Conservation (phyloP, 805 yeast genomes). For the Millerozyma miso region DNA sequence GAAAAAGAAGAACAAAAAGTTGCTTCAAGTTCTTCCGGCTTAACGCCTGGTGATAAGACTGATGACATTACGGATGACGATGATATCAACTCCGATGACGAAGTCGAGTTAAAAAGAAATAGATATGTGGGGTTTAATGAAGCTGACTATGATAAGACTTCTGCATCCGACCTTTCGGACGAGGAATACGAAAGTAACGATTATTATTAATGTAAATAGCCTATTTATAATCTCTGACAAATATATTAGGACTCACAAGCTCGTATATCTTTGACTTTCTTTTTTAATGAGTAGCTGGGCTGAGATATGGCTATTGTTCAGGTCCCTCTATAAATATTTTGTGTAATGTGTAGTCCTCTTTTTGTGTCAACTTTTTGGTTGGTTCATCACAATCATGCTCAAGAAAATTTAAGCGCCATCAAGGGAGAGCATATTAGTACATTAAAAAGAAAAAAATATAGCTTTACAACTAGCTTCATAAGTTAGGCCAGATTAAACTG, state of each 20-base stretch:
- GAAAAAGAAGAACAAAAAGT: slow-evolving; percentile 44
- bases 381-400: neutral
- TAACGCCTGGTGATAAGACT: slow-evolving; percentile 6
- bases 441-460: neutral
- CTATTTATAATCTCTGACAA: neutral
- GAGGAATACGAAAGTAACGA: slow-evolving; percentile 40
- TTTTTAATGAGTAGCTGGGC: too few species aligned
- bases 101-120: slow-evolving; percentile 41
- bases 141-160: slow-evolving; percentile 42
- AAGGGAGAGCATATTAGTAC: neutral
- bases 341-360: neutral
- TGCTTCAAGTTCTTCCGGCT: slow-evolving; percentile 11
- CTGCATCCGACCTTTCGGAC: slow-evolving; percentile 28
- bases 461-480: too few species aligned
- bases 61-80: slow-evolving; percentile 23
- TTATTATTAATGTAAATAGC: slow-evolving; percentile 25
- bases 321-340: neutral
- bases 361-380: neutral
- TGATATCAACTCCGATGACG: slow-evolving; percentile 37
- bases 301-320: too few species aligned
- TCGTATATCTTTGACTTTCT: too few species aligned
- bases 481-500: too few species aligned
- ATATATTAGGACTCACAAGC: too few species aligned
- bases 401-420: neutral
- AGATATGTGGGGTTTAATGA: slow-evolving; percentile 41